Evolutionary conservation across 768 basidiomycete species (phyloP).

Genomic region (Tulasnella sp.): DNA sequence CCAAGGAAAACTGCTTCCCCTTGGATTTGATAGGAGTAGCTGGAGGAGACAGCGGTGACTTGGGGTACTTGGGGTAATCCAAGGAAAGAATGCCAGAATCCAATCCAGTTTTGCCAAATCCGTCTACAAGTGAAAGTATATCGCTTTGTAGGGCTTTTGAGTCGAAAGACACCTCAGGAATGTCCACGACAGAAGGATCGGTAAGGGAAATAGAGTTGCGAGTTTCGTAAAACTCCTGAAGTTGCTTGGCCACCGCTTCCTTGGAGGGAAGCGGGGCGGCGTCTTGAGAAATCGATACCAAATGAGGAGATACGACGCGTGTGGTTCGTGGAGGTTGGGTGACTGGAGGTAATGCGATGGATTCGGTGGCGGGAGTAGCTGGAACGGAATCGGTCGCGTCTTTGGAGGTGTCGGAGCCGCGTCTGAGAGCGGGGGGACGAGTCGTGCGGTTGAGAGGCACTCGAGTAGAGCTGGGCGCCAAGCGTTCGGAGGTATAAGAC

Average conservation of each 20-base stretch:
- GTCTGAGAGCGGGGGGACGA: too few relatives aligned
- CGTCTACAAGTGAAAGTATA: slow-evolving; percentile 7
- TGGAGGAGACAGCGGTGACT: neutral
- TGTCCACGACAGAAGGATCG: slow-evolving; percentile 9
- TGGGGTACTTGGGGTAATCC: neutral
- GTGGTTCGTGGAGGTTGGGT: too few relatives aligned
- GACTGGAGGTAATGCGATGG: neutral
- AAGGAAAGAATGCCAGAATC: slow-evolving; percentile 6
- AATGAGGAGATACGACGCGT: neutral
- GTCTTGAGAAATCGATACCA: neutral
- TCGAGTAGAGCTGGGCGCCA: slow-evolving; percentile 9
- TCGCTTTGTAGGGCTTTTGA: neutral
- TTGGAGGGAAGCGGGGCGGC: slow-evolving; percentile 2
- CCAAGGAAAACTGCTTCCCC: neutral
- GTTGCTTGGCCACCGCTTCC: too few relatives aligned
- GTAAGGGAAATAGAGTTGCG: neutral
- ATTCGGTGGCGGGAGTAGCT: slow-evolving; percentile 7
- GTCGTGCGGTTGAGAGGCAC: slow-evolving; percentile 2
- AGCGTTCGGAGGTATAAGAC: slow-evolving; percentile 5
- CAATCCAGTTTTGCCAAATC: slow-evolving; percentile 2
- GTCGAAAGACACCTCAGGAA: too few relatives aligned
- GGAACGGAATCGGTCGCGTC: slow-evolving; percentile 5
- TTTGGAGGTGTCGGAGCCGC: too few relatives aligned
- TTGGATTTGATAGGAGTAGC: neutral
- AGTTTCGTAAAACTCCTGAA: too few relatives aligned